phyloP scores from a whole-genome alignment of 352 stramenopile species.

The Globisporangium radiosum region DNA sequence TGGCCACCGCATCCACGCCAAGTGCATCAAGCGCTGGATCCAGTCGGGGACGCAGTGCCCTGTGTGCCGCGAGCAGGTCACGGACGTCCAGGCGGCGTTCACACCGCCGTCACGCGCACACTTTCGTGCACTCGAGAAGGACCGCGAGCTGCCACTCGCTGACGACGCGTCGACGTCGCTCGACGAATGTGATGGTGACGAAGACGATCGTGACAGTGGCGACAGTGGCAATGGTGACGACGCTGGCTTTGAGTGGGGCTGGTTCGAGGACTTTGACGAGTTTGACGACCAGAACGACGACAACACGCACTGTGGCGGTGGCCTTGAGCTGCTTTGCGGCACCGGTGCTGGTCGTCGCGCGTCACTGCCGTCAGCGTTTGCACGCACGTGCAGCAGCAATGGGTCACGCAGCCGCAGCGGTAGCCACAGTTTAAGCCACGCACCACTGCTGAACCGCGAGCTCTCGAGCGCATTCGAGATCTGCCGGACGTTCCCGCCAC shows the following conservation, averaged over 20 bases:
- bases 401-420: conserved; percentile 4
- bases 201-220: conserved; percentile 34
- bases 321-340: neutral
- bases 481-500: conserved; percentile 58
- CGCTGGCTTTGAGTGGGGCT: conserved; percentile 57
- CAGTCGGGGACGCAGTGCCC: conserved; percentile 58
- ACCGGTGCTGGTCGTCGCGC: conserved; percentile 16
- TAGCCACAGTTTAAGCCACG: conserved; percentile 11
- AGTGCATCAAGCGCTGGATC: conserved; percentile 76
- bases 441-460: conserved; percentile 51
- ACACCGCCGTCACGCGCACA: conserved; percentile 21
- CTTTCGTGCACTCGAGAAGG: conserved; percentile 39
- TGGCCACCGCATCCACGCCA: conserved; percentile 64
- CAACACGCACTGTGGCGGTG: conserved; percentile 9
- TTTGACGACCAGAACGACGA: conserved; percentile 41
- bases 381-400: conserved; percentile 2
- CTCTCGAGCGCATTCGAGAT: conserved; percentile 65
- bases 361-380: conserved; percentile 14
- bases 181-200: conserved; percentile 33
- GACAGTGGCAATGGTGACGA: conserved; percentile 11
- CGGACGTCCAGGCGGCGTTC: conserved; percentile 48
- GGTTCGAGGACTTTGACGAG: conserved; percentile 82
- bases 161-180: conserved; percentile 35
- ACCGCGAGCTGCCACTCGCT: conserved; percentile 29
- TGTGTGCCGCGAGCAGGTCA: conserved; percentile 57